Percentiles rank a stretch among this genome's conserved stretches.
These are phyloP conservation scores for Xylaria sp. DNA, from an alignment of 2,329 filamentous ascomycete genomes.

Conservation along the genomic window DNA sequence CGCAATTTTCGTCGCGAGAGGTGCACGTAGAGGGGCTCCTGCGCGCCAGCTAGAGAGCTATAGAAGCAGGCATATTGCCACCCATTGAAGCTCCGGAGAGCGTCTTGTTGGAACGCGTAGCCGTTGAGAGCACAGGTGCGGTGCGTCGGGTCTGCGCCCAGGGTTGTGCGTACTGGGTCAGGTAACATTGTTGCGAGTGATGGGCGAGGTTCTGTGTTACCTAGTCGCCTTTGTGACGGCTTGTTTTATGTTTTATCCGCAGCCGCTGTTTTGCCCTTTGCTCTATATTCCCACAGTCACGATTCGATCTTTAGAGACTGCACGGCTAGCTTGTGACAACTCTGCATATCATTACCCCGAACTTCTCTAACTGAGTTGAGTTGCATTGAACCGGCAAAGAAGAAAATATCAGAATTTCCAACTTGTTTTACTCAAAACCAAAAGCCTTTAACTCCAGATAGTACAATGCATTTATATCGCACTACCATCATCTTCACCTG, in stretches of 20 bases:
- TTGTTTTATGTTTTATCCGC: not conserved
- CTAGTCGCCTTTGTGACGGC: too few relatives aligned
- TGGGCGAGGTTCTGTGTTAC: not conserved
- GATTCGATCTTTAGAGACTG: not conserved
- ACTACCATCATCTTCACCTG: not conserved
- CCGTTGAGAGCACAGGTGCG: slow-evolving; percentile 57
- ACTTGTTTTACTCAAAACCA: not conserved
- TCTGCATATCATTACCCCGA: slow-evolving; percentile 18
- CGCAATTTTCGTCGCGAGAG: slow-evolving; percentile 58
- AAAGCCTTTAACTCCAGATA: not conserved
- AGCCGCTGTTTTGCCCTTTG: not conserved
- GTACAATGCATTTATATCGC: not conserved
- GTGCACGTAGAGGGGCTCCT: slow-evolving; percentile 57
- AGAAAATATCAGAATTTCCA: not conserved
- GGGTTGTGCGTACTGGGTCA: slow-evolving; percentile 49
- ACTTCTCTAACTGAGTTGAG: not conserved
- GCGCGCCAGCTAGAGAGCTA: slow-evolving; percentile 40
- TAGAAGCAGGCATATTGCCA: slow-evolving; percentile 64
- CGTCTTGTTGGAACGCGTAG: slow-evolving; percentile 62
- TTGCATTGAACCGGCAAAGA: not conserved
- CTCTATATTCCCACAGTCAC: not conserved
- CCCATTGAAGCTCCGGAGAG: slow-evolving; percentile 58
- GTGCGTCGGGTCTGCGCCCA: slow-evolving; percentile 53
- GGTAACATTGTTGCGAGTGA: slow-evolving; percentile 42
- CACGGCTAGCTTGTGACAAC: not conserved